A percentile compares a stretch with the other conserved stretches of the same genome.
Conservation (phyloP, 306 rosid species). For the Sicyos edulis region DNA sequence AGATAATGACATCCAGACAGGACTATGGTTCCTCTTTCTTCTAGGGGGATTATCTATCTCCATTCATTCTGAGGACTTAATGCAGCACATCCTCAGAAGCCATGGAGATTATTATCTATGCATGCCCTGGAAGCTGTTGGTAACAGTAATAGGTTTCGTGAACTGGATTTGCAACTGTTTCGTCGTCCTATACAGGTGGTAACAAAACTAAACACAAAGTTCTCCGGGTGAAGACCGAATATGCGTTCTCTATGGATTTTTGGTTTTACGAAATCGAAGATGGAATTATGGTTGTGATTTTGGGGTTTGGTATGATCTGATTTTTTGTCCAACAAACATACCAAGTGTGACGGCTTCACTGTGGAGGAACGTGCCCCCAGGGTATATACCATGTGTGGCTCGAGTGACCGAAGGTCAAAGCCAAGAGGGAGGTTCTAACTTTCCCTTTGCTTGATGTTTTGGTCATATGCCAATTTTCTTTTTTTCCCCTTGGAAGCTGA, state of each 20-base stretch:
- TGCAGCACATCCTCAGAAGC: conserved; percentile 37
- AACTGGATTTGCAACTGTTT: conserved; percentile 20
- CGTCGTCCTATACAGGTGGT: conserved; percentile 15
- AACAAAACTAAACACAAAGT: conserved; percentile 14
- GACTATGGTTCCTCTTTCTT: conserved; percentile 36
- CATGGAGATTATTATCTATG: conserved; percentile 19
- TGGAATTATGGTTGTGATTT: conserved; percentile 20
- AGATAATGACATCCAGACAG: conserved; percentile 49
- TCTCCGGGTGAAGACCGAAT: conserved; percentile 27
- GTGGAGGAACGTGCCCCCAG: conserved; percentile 35
- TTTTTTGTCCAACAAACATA: conserved; percentile 32
- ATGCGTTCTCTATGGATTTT: conserved; percentile 25
- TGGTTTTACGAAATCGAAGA: conserved; percentile 21
- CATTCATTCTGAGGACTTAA: conserved; percentile 35
- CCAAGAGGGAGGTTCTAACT: conserved; percentile 29
- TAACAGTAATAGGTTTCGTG: conserved; percentile 23
- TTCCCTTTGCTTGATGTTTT: conserved; percentile 34
- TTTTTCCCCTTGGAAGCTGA: conserved; percentile 11
- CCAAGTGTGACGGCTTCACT: conserved; percentile 39
- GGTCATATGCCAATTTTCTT: conserved; percentile 24
- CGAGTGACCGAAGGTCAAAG: conserved; percentile 36
- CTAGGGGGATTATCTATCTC: conserved; percentile 50
- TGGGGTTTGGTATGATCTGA: conserved; percentile 37
- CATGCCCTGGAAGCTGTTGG: conserved; percentile 32
- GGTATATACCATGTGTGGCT: conserved; percentile 24